Evolutionary conservation across 371 early-diverging fungal species (phyloP), one percentile per base, ranked within the genome.

Genomic region (Actinomucor elegans): DNA sequence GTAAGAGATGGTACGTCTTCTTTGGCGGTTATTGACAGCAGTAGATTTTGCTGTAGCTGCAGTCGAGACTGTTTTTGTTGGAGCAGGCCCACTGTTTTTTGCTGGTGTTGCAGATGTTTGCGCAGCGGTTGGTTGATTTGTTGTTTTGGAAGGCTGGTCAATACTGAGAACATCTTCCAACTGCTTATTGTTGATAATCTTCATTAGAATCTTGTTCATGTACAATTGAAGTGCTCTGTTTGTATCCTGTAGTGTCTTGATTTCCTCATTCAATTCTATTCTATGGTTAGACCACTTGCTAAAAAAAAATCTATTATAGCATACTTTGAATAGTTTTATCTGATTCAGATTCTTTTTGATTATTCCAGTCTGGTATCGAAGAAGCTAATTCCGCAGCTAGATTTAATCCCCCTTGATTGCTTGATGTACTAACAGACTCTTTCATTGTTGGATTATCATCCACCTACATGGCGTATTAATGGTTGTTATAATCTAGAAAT

Each of bases 321-420:
- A 48, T 60, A 55, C 61, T 54, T 17, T 52, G 48, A 24, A 57
- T 57, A 2, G 48, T 49, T 37, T 45, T 21, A 28, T 60, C 48
- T 47, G 48, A 41, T 43, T 56, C 56, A 7, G 45, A 23, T 9
- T 46, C 56, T 20, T 57, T 62, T 48, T 54, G 53, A 43, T 35
- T 46, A 31, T 55, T 55, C 57, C 64, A 57, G 34, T 63, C 64
- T 14, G 55, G 55, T 54, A 54, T 46, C 5, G 56, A 56, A 3
- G 64, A 68, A 17, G 78, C 85, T 26, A 87, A 61, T 61, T 87
- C 87, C 17, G 83, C 80, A 7, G 85, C 83, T 35, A 87, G 54
- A 47, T 78, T 82, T 47, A 81, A 36, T 7, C 62, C 67, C 15
- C 59, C 63, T 15, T 38, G 41, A 34, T 28, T 36, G 7, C 43